Evolutionary conservation across 139 green algal genomes (phyloP), one percentile per base, ranked within the genome.

Genomic region (Deuterostichococcus epilithicus): DNA sequence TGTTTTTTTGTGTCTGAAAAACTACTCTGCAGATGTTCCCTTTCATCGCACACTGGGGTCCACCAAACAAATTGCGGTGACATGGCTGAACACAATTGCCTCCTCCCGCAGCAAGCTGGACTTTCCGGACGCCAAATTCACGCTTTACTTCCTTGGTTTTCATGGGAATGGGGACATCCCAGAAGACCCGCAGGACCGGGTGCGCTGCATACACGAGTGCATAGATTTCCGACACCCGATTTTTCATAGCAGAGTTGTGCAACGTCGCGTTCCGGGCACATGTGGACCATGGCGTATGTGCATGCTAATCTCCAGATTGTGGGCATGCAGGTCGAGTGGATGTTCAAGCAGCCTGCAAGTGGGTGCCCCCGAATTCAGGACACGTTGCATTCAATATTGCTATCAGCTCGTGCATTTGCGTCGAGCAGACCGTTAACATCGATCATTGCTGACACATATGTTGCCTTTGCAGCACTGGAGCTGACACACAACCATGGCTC

Each of bases 401-500:
- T 38, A 34, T 37, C 5, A 42, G 6, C 6, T 30, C 8, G 68
- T 73, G 26, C 22, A 10, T 23, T 32, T 10, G 8, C 33, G 15
- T 28, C n/a, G n/a, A 76, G 38, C 68, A 78, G 37, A 67, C 80
- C 10, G 75, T 52, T 52, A 63, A 23, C 28, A 5, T 13, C 52
- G 28, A 25, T 20, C 18, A 23, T 80, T n/a, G 68, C 71, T 44
- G 28, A 70, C n/a, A n/a, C 28, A 33, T 59, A 58, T 73, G 3
- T 26, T 44, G 32, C 58, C 30, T 45, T 34, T 76, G 73, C 45
- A 69, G 77, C 72, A 3, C 67, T 97, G 45, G 92, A 97, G 84
- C 85, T 98, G 66, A 97, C 92, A 0, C 91, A 97, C 86, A 97
- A 97, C 84, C 93, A 84, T 78, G 93, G 93, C n/a, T 95, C 91